A percentile compares a stretch with the other conserved stretches of the same genome.
Evolutionary conservation across 192 early-diverging fungal genomes (phyloP).

Genomic region (Coemansia furcata): DNA sequence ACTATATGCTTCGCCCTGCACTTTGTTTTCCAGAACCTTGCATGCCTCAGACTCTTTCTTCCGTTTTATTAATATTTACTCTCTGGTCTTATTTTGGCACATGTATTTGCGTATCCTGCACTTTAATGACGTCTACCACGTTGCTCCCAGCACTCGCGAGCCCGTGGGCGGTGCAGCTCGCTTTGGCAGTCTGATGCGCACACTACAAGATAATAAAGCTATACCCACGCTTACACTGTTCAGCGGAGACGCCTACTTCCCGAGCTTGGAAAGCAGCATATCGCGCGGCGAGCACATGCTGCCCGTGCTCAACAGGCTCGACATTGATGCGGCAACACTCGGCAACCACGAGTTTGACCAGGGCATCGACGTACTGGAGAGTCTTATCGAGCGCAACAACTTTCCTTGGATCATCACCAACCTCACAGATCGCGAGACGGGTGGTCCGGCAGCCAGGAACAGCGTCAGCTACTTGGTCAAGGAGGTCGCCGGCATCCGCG

Average conservation of each 20-base stretch:
- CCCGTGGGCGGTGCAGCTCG: slow-evolving; percentile 66
- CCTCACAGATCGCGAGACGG: slow-evolving; percentile 50
- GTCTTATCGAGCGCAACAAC: slow-evolving; percentile 52
- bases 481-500: slow-evolving; percentile 43
- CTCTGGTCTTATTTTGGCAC: not conserved
- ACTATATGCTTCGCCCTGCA: not conserved
- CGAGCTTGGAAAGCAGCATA: slow-evolving; percentile 64
- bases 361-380: slow-evolving; percentile 56
- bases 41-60: not conserved
- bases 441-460: slow-evolving; percentile 27
- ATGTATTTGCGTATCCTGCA: slow-evolving; percentile 53
- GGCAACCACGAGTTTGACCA: slow-evolving; percentile 83
- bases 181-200: slow-evolving; percentile 54
- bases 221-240: slow-evolving; percentile 56
- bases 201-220: slow-evolving; percentile 10
- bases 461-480: slow-evolving; percentile 52
- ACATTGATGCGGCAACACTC: slow-evolving; percentile 57
- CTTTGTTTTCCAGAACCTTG: not conserved
- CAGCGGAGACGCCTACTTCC: slow-evolving; percentile 67
- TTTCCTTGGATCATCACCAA: slow-evolving; percentile 77
- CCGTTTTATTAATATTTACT: not conserved
- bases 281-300: slow-evolving; percentile 66
- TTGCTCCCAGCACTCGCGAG: slow-evolving; percentile 49
- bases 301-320: slow-evolving; percentile 58
- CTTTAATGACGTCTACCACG: slow-evolving; percentile 69